Base-by-base conservation (phyloP, 2,329 filamentous ascomycete genomes). In the Magnaporthales sp. region DNA sequence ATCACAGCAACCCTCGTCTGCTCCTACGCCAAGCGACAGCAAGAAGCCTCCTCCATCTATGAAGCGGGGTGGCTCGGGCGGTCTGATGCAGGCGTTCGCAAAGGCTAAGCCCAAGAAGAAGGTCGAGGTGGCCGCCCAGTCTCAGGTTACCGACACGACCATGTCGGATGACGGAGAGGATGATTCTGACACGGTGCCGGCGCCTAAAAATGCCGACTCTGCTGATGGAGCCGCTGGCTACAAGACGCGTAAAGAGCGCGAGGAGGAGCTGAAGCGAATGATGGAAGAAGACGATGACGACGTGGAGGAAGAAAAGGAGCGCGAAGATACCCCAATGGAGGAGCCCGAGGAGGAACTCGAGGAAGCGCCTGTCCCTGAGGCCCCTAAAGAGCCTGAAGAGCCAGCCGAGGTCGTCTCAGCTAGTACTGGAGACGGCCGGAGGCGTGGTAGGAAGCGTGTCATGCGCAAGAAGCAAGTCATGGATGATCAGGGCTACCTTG, bases 401-500 rank as follows among this genome's bases (percentile, higher is more conserved):
- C 68, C 71, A 4, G 66, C 82, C 30, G 83, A 84, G 68, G 78
- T 85, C 6, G 78, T 89, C 7, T 84, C 83, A 8, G 63, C 72
- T 1, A 86, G 84, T 67, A 76, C 74, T 5, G 73, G 73, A n/a
- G 74, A 80, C 67, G 91, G 90, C 0, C 85, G 92, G 54, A 84
- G 91, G 68, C 86, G 93, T 69, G 92, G 92, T 32, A 89, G 86
- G 75, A 85, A 93, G 71, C 87, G 89, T 72, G 86, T 97, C 8
- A 92, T 91, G 86, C 93, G 91, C 79, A 97, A 96, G 82, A 91
- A 90, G 80, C 93, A 90, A 61, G 85, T 90, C 66, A 89, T 93
- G 75, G 93, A 97, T 70, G 92, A 93, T 64, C 90, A 97, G 70
- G 93, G 93, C 6, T 97, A 96, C 76, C 84, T 97, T 68, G 91